These are phyloP conservation scores for Penicillium frequentans DNA, from an alignment of 2,329 filamentous ascomycete species.

Conservation along the genomic window DNA sequence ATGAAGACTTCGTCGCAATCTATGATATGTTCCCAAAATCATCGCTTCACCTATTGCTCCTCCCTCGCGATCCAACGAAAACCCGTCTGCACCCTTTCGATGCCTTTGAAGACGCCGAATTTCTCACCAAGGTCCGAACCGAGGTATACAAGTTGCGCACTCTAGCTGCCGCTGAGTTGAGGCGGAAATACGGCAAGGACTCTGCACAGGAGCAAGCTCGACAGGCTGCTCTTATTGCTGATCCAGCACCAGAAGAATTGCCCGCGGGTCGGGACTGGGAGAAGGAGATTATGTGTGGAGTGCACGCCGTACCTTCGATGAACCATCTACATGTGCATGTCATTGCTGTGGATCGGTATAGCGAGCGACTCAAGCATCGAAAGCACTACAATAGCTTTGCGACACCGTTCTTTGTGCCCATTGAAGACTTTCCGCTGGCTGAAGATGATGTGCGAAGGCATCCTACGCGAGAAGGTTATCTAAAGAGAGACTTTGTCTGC, in stretches of 20 bases:
- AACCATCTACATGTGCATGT: constrained; percentile 89
- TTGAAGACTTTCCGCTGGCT: constrained; percentile 77
- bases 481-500: constrained; percentile 68
- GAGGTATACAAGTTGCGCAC: constrained; percentile 63
- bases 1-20: constrained; percentile 71
- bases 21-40: constrained; percentile 85
- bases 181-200: constrained; percentile 63
- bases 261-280: constrained; percentile 78
- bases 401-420: constrained; percentile 75
- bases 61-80: constrained; percentile 67
- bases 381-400: constrained; percentile 94
- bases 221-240: constrained; percentile 63
- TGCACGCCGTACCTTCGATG: constrained; percentile 91
- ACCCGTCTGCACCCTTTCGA: constrained; percentile 71
- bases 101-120: constrained; percentile 68
- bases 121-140: constrained; percentile 63
- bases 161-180: constrained; percentile 73
- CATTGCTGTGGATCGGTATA: constrained; percentile 75
- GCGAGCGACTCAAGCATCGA: constrained; percentile 68
- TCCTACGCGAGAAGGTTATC: constrained; percentile 57
- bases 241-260: constrained; percentile 50
- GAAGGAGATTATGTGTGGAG: constrained; percentile 70
- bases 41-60: constrained; percentile 80
- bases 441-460: constrained; percentile 63
- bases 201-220: constrained; percentile 65